A percentile compares a stretch with the other conserved stretches of the same genome.
These are phyloP conservation scores for Citrus glauca DNA, from an alignment of 345 rosid genomes.

Conservation along the genomic window DNA sequence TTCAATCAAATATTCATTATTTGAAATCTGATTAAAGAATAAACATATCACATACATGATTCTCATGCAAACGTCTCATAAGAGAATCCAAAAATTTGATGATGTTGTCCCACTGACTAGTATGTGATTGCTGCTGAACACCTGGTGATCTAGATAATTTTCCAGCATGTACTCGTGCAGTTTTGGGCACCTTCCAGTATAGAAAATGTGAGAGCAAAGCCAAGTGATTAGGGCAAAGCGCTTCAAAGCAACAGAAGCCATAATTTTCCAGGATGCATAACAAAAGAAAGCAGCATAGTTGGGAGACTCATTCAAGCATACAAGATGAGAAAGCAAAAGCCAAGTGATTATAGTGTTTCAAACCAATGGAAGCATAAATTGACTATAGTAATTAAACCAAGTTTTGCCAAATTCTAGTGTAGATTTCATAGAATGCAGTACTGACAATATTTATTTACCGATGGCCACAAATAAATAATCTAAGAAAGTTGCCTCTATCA, in stretches of 20 bases:
- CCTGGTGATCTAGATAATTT: constrained; percentile 82
- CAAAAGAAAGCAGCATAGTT: no score
- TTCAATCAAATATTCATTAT: not conserved
- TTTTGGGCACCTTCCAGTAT: constrained; percentile 71
- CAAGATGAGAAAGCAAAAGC: not conserved
- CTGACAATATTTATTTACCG: not conserved
- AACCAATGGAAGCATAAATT: not conserved
- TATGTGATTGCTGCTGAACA: constrained; percentile 50
- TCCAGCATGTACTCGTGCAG: constrained; percentile 60
- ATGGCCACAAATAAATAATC: not conserved
- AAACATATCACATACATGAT: constrained; percentile 61
- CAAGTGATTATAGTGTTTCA: not conserved
- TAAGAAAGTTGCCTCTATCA: not conserved
- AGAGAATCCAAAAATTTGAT: constrained; percentile 90
- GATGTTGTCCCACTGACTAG: constrained; percentile 88
- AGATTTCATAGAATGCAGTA: not conserved
- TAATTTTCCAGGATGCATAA: no score
- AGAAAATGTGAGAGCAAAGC: not conserved
- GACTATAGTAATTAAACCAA: no score
- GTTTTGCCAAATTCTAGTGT: no score
- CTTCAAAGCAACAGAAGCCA: not conserved
- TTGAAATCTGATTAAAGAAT: not conserved
- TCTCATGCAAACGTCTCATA: constrained; percentile 63
- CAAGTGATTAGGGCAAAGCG: not conserved
- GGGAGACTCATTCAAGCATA: constrained; percentile 1